A percentile compares a stretch with the other conserved stretches of the same genome.
Conservation (phyloP, 139 green algal genomes). For the Marvania coccoides region DNA sequence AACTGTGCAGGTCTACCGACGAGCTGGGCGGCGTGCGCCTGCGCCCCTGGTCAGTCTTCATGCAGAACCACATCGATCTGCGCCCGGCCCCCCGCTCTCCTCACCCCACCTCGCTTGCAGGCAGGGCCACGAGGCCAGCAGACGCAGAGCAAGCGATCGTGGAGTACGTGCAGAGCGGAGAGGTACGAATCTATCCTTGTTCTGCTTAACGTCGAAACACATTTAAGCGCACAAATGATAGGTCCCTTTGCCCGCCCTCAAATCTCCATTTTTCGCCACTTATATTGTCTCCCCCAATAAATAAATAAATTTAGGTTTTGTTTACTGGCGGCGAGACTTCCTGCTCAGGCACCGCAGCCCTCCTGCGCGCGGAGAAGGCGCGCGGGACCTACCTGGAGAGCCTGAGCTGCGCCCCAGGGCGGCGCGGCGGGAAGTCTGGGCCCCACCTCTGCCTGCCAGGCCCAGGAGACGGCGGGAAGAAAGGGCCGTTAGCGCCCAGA, state of each 20-base stretch:
- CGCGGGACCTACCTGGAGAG: constrained; percentile 10
- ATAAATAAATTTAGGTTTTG: no score
- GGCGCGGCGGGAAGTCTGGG: not conserved
- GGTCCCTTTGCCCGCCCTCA: no score
- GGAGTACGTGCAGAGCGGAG: not conserved
- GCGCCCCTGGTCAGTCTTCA: not conserved
- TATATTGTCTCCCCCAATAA: no score
- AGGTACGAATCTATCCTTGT: no score
- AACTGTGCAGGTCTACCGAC: no score
- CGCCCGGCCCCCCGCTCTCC: not conserved
- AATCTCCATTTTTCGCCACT: no score
- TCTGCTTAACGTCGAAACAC: no score
- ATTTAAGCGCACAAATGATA: no score
- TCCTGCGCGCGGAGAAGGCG: constrained; percentile 10
- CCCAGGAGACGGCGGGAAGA: not conserved
- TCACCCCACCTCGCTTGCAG: not conserved
- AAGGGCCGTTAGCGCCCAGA: not conserved
- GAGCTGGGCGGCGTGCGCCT: not conserved
- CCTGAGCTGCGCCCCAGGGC: not conserved
- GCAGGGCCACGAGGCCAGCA: not conserved
- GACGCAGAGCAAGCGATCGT: not conserved
- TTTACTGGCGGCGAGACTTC: constrained; percentile 8
- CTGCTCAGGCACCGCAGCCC: constrained; percentile 2
- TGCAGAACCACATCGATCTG: not conserved
- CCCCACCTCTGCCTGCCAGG: not conserved